Base-by-base conservation (phyloP, 305 asterid species). In the Fraxinus nigra region DNA sequence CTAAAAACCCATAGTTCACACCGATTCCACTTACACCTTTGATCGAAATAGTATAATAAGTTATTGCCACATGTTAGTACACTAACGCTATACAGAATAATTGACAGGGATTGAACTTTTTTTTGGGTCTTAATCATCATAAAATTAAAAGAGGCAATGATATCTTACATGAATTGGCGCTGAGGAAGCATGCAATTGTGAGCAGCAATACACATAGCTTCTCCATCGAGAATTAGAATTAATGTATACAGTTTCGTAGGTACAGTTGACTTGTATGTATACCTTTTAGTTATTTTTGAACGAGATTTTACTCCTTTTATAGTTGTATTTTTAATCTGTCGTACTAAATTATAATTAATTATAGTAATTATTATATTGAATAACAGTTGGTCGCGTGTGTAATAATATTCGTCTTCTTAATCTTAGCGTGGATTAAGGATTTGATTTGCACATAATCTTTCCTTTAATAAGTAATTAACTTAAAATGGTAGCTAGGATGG, bases 21-120 rank as follows among this genome's bases (percentile, higher is more conserved):
- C 89, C 87, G n/a, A 84, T 73, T 77, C 80, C 89, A 5, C 37
- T 40, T 13, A 61, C 85, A 79, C 85, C 89, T 86, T 70, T 61
- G 81, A 51, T 35, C 7, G 10, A 70, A 16, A 80, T 13, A 61
- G 14, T 54, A 54, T 54, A 54, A n/a, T 18, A 54, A 6, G 9
- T 54, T 48, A 1, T 16, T 54, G n/a, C 8, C 5, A 54, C 20
- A 54, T 54, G 24, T 54, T 54, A 56, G 11, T 56, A 7, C 67
- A 54, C 65, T 1, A 0, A 56, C 10, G 10, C 26, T 54, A 18
- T 54, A 56, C 26, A 5, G 0, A 56, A 56, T 18, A 56, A 54
- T 54, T 6, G 26, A n/a, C 10, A 1, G 10, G 4, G 11, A 5
- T 56, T 56, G 26, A 18, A 18, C 4, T 7, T 7, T 6, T 56